Percentiles rank a stretch among this genome's conserved stretches.
phyloP scores from a whole-genome alignment of 2,329 filamentous ascomycete genomes.

The Colletotrichum sp. region DNA sequence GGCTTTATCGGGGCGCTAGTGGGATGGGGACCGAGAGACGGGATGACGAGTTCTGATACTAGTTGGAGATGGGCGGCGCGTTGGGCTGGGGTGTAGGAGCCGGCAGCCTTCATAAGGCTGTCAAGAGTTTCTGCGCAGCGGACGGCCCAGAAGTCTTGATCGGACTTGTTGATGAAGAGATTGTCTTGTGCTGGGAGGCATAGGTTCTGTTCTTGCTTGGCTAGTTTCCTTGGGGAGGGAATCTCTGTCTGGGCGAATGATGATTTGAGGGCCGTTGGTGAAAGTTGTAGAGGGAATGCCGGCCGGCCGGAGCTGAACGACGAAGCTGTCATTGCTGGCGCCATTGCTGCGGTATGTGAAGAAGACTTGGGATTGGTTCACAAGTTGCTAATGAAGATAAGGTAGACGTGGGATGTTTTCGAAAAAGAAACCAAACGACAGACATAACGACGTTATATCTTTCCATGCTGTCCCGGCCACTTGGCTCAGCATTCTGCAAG shows the following conservation, averaged over 20 bases:
- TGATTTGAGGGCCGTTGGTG: neutral
- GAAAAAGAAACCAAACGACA: neutral
- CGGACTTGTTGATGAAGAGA: slow-evolving; percentile 13
- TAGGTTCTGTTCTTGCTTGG: slow-evolving; percentile 12
- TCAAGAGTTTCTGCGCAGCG: slow-evolving; percentile 17
- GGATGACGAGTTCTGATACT: slow-evolving; percentile 19
- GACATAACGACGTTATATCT: neutral
- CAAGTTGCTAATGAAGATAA: neutral
- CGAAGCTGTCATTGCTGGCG: slow-evolving; percentile 5
- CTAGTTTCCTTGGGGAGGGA: neutral
- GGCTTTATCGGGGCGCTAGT: slow-evolving; percentile 10
- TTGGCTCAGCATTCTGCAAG: neutral
- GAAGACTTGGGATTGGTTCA: neutral
- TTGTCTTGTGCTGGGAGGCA: slow-evolving; percentile 10
- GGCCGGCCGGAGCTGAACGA: neutral
- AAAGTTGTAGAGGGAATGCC: neutral
- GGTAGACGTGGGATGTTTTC: too few species aligned
- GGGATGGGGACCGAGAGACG: slow-evolving; percentile 17
- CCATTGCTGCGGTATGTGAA: neutral
- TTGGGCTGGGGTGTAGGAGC: slow-evolving; percentile 18
- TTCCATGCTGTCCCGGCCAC: neutral
- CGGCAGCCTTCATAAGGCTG: slow-evolving; percentile 15
- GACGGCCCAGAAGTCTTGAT: slow-evolving; percentile 19
- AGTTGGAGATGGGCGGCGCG: slow-evolving; percentile 11
- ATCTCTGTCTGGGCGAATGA: neutral